A percentile compares a stretch with the other conserved stretches of the same genome.
These are phyloP conservation scores for Nothomitra cinnamomea DNA, from an alignment of 2,329 filamentous ascomycete genomes.

Conservation along the genomic window DNA sequence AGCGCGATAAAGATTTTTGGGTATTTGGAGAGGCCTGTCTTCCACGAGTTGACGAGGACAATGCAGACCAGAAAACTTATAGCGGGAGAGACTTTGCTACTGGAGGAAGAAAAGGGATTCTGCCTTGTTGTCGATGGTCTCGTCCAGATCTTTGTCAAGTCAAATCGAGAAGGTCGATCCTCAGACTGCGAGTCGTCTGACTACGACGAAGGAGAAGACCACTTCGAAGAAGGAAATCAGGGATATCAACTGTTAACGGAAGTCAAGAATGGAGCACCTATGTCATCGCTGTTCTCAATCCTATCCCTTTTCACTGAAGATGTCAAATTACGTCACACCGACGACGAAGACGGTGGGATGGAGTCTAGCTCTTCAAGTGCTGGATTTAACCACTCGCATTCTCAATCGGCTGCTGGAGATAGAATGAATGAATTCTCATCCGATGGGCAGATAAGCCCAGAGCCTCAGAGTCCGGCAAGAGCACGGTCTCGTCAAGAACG, in stretches of 20 bases:
- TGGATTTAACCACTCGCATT: conserved; percentile 16
- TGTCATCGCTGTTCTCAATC: conserved; percentile 97
- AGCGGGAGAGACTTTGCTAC: conserved; percentile 81
- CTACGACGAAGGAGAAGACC: conserved; percentile 48
- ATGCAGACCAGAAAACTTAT: conserved; percentile 98
- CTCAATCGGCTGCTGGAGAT: conserved; percentile 20
- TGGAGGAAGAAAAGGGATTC: conserved; percentile 97
- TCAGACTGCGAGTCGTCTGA: conserved; percentile 26
- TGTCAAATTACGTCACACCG: conserved; percentile 56
- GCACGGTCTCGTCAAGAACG: conserved; percentile 10
- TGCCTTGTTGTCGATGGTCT: conserved; percentile 92
- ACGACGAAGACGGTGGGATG: conserved; percentile 39
- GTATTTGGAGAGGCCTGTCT: conserved; percentile 88
- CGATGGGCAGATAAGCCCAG: not conserved
- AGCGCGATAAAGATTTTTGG: conserved; percentile 99
- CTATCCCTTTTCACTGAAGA: conserved; percentile 95
- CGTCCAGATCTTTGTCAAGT: conserved; percentile 97
- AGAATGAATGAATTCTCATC: not conserved
- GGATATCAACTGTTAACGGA: conserved; percentile 92
- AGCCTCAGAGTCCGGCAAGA: conserved; percentile 18
- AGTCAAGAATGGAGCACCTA: conserved; percentile 91
- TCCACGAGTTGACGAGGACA: conserved; percentile 89
- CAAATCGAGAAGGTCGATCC: conserved; percentile 38
- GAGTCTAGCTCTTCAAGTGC: conserved; percentile 22
- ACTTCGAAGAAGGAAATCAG: conserved; percentile 47